Evolutionary conservation across 2,329 filamentous ascomycete genomes (phyloP).

Genomic region (Cladophialophora immunda): DNA sequence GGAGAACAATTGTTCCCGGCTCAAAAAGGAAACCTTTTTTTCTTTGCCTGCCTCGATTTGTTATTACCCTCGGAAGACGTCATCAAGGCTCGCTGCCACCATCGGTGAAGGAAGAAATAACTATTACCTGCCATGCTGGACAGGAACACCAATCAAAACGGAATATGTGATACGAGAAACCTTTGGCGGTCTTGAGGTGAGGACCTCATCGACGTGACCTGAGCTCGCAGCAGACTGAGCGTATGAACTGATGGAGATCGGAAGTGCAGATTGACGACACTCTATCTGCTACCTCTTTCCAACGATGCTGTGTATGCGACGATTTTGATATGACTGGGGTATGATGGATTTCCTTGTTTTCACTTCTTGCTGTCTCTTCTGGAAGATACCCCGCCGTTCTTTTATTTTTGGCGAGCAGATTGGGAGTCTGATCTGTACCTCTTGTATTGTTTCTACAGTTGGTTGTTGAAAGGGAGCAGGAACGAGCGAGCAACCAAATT

Average conservation of each 20-base stretch:
- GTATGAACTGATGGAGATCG: background rate
- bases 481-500: background rate
- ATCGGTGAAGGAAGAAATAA: background rate
- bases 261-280: background rate
- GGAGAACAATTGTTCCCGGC: background rate
- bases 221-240: background rate
- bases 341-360: background rate
- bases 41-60: background rate
- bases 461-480: too few relatives aligned
- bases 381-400: background rate
- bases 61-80: background rate
- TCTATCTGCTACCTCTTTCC: background rate
- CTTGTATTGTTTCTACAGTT: background rate
- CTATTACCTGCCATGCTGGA: background rate
- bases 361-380: background rate
- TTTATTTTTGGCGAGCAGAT: background rate
- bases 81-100: background rate
- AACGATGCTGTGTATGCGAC: background rate
- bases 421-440: background rate
- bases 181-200: background rate
- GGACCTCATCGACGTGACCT: background rate
- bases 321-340: background rate
- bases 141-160: background rate
- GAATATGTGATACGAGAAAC: background rate
- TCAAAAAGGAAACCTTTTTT: background rate